Conservation (phyloP, 768 basidiomycete species). For the Auriscalpium vulgare region DNA sequence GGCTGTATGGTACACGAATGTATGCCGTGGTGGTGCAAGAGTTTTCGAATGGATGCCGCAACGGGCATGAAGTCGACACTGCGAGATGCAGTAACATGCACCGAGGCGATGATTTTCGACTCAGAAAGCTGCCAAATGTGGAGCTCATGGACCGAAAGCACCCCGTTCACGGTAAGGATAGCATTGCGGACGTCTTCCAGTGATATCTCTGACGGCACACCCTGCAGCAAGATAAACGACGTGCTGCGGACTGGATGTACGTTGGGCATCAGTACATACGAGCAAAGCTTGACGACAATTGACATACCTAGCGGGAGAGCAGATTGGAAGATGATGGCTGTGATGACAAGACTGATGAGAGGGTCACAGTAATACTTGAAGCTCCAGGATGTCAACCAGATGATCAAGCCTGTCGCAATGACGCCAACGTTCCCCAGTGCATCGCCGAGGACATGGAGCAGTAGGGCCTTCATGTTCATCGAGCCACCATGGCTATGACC, state of each 20-base stretch:
- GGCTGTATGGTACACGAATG: conserved; percentile 95
- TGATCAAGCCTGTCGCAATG: conserved; percentile 88
- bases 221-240: conserved; percentile 91
- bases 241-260: conserved; percentile 65
- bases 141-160: conserved; percentile 83
- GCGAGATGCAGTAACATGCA: conserved; percentile 83
- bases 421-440: conserved; percentile 98
- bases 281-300: not conserved
- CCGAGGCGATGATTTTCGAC: conserved; percentile 88
- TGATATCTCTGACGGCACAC: conserved; percentile 83
- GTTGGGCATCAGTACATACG: conserved; percentile 6
- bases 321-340: conserved; percentile 92
- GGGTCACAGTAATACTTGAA: conserved; percentile 94
- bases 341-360: conserved; percentile 87
- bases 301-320: conserved; percentile 79
- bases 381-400: conserved; percentile 80
- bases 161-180: conserved; percentile 78
- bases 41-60: conserved; percentile 74
- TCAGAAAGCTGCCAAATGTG: conserved; percentile 99
- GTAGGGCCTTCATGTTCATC: conserved; percentile 98
- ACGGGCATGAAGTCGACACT: conserved; percentile 88
- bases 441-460: conserved; percentile 93
- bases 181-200: conserved; percentile 82
- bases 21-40: conserved; percentile 85
- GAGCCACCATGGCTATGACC: conserved; percentile 51